Base-by-base conservation (phyloP, 2,329 filamentous ascomycete species). In the Cercospora zeina region DNA sequence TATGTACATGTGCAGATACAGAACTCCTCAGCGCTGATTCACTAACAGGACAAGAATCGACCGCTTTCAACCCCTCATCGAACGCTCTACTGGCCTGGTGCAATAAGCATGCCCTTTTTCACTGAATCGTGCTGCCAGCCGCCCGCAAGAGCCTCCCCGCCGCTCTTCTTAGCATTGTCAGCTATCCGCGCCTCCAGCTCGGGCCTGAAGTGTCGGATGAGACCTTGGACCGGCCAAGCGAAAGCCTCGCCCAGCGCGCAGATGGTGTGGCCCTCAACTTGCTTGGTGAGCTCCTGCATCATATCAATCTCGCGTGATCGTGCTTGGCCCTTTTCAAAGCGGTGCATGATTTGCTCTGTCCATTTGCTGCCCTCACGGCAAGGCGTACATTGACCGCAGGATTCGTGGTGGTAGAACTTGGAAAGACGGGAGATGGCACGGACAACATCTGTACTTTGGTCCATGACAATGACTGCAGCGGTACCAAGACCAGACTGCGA, bases 311-410 rank as follows among this genome's bases (percentile, higher is more conserved):
- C 95, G 65, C 95, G 85, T 78, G 89, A 87, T 66, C 90, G 87
- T 64, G 90, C 95, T 78, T 91, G 87, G 63, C 95, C 95, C 77
- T 90, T 89, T 83, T 96, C 92, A 72, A 99, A 96, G 61, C 95
- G 89, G 78, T 89, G 83, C 95, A 99, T 97, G 78, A 99, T 97
- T 83, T 99, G 93, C 79, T 96, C 90, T 10, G 93, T 97, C 95
- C 95, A 99, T 82, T 96, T 97, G 83, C 89, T 96, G 69, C 95
- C 95, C 81, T 99, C 95, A 76, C 95, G 90, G 85, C 95, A 99
- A n/a, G 95, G 95, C 62, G 95, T 99, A 83, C 95, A 99, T 82
- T 99, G 95, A 64, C 95, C 95, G 78, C 95, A 99, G 69, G 88
- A 93, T 83, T 99, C 95, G 82, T 99, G 95, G 79, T 93, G 90